phyloP scores from a whole-genome alignment of 495 filamentous ascomycete genomes.

The Staphylotrichum tortipilum region DNA sequence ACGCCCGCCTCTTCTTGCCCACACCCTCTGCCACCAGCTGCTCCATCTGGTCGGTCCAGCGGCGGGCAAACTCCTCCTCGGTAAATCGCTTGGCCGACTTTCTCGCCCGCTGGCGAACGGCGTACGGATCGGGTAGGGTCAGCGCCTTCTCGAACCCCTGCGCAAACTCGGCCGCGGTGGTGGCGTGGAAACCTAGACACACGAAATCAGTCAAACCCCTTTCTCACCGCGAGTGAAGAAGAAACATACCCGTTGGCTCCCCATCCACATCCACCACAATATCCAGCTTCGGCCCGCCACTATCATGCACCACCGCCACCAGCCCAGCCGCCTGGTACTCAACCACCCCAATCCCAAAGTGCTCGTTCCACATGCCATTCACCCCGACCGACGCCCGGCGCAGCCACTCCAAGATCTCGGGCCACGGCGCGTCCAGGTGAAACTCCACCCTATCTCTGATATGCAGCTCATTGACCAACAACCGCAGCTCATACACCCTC shows the following conservation, averaged over 20 bases:
- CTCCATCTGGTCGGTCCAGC: constrained; percentile 66
- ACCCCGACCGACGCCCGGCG: constrained; percentile 68
- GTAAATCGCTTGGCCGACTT: constrained; percentile 73
- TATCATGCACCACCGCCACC: constrained; percentile 83
- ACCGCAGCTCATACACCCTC: constrained; percentile 80
- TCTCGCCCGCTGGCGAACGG: constrained; percentile 61
- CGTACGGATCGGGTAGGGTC: constrained; percentile 55
- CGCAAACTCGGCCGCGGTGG: constrained; percentile 67
- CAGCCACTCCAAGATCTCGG: constrained; percentile 71
- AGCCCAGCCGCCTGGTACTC: constrained; percentile 96
- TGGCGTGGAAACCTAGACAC: constrained; percentile 83
- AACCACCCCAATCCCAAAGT: constrained; percentile 96
- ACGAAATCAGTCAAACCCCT: too few relatives aligned
- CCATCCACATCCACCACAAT: constrained; percentile 78
- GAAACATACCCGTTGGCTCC: constrained; percentile 54
- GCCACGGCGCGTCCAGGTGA: constrained; percentile 80
- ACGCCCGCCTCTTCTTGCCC: constrained; percentile 4
- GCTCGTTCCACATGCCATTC: constrained; percentile 99
- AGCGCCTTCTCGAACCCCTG: constrained; percentile 68
- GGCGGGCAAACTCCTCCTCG: constrained; percentile 70
- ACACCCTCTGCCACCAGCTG: constrained; percentile 50
- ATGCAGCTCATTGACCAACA: constrained; percentile 78
- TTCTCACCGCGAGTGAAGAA: not conserved
- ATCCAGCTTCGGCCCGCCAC: constrained; percentile 83
- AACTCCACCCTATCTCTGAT: constrained; percentile 80